Evolutionary conservation across 306 rosid species (phyloP).

Genomic region (Acacia melanoxylon): DNA sequence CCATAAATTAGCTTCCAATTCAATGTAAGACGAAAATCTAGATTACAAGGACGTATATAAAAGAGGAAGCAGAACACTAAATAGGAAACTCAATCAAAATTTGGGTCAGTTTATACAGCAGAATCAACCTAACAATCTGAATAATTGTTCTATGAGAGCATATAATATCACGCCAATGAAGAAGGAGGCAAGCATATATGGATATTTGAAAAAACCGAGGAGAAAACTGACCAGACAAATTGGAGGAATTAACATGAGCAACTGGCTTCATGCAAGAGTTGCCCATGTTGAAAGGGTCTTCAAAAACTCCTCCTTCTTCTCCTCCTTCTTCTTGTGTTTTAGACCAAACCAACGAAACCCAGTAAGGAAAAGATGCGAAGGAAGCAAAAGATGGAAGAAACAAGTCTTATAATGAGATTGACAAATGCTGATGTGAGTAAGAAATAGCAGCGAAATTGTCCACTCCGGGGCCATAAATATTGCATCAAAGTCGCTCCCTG

Average conservation of each 20-base stretch:
- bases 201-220: background rate
- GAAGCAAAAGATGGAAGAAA: background rate
- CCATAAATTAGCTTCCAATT: background rate
- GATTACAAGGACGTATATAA: background rate
- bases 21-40: background rate
- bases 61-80: background rate
- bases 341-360: conserved; percentile 28
- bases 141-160: background rate
- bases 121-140: background rate
- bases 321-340: background rate
- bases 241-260: conserved; percentile 78
- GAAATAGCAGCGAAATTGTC: conserved; percentile 17
- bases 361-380: background rate
- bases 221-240: conserved; percentile 42
- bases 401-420: background rate
- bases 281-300: conserved; percentile 56
- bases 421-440: background rate
- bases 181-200: background rate
- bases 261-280: conserved; percentile 57
- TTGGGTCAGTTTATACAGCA: background rate
- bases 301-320: background rate
- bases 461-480: conserved; percentile 4
- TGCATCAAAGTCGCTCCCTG: background rate
- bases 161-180: background rate
- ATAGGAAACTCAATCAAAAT: background rate